These are phyloP conservation scores for Patellifolia procumbens DNA, from an alignment of 179 eudicot genomes.

Conservation along the genomic window DNA sequence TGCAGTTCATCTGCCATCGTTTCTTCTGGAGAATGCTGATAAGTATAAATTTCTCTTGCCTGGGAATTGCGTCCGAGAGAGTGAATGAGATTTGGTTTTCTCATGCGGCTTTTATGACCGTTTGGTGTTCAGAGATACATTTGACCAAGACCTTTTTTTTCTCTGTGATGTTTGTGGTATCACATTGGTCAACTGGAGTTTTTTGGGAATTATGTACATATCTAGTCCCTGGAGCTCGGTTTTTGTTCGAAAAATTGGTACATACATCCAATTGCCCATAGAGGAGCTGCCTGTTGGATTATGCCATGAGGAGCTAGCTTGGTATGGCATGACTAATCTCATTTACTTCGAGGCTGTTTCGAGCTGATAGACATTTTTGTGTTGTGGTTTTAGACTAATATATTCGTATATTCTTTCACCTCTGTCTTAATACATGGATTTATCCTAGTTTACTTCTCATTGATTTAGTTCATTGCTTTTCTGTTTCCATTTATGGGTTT, in stretches of 20 bases:
- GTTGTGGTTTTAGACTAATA: conserved; percentile 26
- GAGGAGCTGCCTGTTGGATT: conserved; percentile 24
- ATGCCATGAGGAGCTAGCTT: conserved; percentile 21
- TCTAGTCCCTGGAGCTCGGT: conserved; percentile 30
- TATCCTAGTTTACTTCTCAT: conserved; percentile 18
- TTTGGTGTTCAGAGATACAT: conserved; percentile 20
- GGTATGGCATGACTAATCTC: conserved; percentile 34
- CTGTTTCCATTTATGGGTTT: background rate
- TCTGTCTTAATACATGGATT: conserved; percentile 25
- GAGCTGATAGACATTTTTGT: conserved; percentile 23
- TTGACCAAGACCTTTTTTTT: conserved; percentile 25
- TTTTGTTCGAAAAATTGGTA: conserved; percentile 35
- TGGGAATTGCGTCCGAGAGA: conserved; percentile 43
- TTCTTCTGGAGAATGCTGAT: conserved; percentile 44
- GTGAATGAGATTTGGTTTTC: conserved; percentile 31
- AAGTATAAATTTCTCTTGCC: conserved; percentile 46
- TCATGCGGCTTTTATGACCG: conserved; percentile 13
- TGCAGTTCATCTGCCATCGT: conserved; percentile 50
- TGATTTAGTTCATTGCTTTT: conserved; percentile 27
- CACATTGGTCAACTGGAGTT: conserved; percentile 30
- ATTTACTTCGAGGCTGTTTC: conserved; percentile 19
- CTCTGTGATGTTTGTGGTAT: conserved; percentile 30
- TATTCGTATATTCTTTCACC: conserved; percentile 41
- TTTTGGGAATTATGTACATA: conserved; percentile 38
- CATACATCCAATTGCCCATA: conserved; percentile 25